phyloP scores from a whole-genome alignment of 2,329 filamentous ascomycete species.

The Fusarium sp. region DNA sequence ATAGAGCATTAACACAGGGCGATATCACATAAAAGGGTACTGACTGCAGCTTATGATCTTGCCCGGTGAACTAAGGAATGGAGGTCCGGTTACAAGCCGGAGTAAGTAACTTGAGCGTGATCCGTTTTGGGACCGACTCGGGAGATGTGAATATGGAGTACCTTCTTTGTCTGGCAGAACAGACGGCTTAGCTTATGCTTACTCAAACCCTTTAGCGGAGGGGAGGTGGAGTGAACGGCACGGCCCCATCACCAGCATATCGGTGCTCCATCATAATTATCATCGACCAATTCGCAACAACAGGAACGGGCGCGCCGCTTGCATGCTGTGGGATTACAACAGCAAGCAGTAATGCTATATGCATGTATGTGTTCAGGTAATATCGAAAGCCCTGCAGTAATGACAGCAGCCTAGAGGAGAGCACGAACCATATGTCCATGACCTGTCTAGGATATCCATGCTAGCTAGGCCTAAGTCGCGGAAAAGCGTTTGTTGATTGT shows the following conservation, averaged over 20 bases:
- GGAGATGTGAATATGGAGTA: conserved; percentile 38
- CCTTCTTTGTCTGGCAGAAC: conserved; percentile 34
- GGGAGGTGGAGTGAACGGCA: conserved; percentile 37
- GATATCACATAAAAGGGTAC: conserved; percentile 23
- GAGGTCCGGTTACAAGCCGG: conserved; percentile 31
- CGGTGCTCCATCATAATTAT: conserved; percentile 24
- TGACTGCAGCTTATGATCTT: conserved; percentile 15
- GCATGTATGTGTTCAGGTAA: conserved; percentile 2
- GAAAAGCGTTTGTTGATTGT: conserved; percentile 6
- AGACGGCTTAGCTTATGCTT: conserved; percentile 42
- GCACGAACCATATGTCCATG: conserved; percentile 36
- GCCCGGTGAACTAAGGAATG: conserved; percentile 16
- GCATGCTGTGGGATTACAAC: conserved; percentile 8
- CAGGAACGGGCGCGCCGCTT: conserved; percentile 25
- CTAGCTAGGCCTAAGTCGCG: conserved; percentile 13
- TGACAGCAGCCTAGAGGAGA: conserved; percentile 35
- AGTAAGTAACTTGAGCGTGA: conserved; percentile 18
- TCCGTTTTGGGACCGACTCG: conserved; percentile 35
- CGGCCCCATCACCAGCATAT: conserved; percentile 34
- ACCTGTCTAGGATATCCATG: conserved; percentile 19
- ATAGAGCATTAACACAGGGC: conserved; percentile 30
- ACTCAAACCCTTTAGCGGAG: conserved; percentile 39
- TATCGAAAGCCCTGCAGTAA: conserved; percentile 27
- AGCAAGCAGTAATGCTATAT: conserved; percentile 8
- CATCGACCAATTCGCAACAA: conserved; percentile 27